These are phyloP conservation scores for Coccomyxa subellipsoidea DNA, from an alignment of 163 green algal species.

Conservation along the genomic window DNA sequence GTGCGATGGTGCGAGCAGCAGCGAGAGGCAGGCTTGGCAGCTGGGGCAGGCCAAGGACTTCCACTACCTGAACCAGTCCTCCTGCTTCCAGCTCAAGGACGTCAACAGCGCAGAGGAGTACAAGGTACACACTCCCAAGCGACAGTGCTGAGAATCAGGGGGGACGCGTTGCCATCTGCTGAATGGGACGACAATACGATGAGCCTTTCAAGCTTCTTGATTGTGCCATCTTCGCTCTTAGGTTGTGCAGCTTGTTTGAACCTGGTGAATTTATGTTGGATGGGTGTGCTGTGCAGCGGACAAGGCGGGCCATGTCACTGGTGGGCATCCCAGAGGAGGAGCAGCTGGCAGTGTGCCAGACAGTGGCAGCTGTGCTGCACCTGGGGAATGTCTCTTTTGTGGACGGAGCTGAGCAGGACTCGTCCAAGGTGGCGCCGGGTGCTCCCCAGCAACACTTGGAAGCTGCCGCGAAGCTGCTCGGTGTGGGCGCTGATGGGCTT, in stretches of 20 bases:
- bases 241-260: no score
- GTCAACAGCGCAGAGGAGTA: constrained; percentile 96
- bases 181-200: no score
- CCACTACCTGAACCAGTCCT: constrained; percentile 88
- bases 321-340: constrained; percentile 84
- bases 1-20: constrained; percentile 79
- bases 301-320: constrained; percentile 82
- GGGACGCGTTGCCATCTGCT: no score
- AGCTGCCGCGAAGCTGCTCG: constrained; percentile 70
- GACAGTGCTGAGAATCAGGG: no score
- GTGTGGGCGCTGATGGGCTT: constrained; percentile 68
- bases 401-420: constrained; percentile 54
- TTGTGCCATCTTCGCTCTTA: no score
- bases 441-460: constrained; percentile 41
- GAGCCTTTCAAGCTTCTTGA: no score
- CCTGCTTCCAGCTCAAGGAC: constrained; percentile 85
- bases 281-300: constrained; percentile 51
- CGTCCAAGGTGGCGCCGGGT: constrained; percentile 34
- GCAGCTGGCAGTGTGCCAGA: constrained; percentile 75
- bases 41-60: constrained; percentile 77
- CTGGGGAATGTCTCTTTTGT: constrained; percentile 91
- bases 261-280: neutral
- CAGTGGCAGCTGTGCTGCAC: constrained; percentile 94
- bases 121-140: constrained; percentile 38
- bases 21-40: constrained; percentile 63